Evolutionary conservation across 305 asterid species (phyloP).

Genomic region (Euphrasia arctica): DNA sequence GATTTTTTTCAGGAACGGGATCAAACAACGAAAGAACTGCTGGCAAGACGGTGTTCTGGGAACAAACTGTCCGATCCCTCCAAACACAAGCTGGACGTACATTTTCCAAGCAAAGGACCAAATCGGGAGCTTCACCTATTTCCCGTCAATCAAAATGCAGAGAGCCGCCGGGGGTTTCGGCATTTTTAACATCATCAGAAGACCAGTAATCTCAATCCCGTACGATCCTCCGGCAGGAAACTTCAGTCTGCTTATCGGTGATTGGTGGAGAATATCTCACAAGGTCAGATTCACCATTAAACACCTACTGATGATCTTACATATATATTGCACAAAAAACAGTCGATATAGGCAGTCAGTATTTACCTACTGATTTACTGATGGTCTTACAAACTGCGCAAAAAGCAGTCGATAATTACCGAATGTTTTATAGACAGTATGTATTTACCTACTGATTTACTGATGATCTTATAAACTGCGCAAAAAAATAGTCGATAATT

Average conservation of each 20-base stretch:
- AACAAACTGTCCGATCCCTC: conserved; percentile 63
- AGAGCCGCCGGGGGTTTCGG: conserved; percentile 70
- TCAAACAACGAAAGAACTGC: conserved; percentile 71
- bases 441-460: too few relatives aligned
- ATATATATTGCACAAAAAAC: too few relatives aligned
- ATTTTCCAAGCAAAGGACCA: conserved; percentile 71
- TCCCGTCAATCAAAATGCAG: conserved; percentile 68
- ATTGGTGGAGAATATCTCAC: conserved; percentile 55
- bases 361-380: too few relatives aligned
- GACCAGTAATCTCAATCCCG: conserved; percentile 64
- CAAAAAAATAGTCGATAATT: too few relatives aligned
- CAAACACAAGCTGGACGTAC: conserved; percentile 56
- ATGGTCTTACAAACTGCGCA: too few relatives aligned
- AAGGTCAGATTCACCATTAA: conserved; percentile 34
- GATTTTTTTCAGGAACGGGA: conserved; percentile 52
- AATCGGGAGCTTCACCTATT: conserved; percentile 63
- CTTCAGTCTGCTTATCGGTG: conserved; percentile 61
- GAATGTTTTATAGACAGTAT: too few relatives aligned
- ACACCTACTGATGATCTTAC: too few relatives aligned
- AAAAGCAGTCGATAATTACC: too few relatives aligned
- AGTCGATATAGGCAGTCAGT: too few relatives aligned
- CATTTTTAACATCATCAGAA: conserved; percentile 49
- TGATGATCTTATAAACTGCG: too few relatives aligned
- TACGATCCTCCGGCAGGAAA: conserved; percentile 56
- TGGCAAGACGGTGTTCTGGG: conserved; percentile 86